phyloP scores from a whole-genome alignment of 1,284 basidiomycete genomes.

The Trichosporon faecale region DNA sequence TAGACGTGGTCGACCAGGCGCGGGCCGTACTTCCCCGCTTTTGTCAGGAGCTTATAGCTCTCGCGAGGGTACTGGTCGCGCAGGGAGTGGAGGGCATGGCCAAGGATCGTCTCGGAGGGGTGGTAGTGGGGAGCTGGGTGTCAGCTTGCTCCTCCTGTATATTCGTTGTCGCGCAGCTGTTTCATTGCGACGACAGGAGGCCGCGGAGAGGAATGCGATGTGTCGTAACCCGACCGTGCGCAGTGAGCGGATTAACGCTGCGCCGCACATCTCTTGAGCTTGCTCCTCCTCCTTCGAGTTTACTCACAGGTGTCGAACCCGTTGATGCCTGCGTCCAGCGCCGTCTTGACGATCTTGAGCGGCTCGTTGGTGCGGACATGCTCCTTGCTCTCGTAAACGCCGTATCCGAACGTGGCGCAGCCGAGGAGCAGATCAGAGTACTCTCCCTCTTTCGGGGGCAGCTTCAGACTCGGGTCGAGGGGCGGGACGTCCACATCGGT shows the following conservation, averaged over 20 bases:
- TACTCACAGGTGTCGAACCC: conserved; percentile 77
- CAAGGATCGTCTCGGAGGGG: conserved; percentile 82
- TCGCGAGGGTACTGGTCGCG: conserved; percentile 70
- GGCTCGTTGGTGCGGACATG: conserved; percentile 62
- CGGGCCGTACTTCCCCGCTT: conserved; percentile 81
- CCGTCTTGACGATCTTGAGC: conserved; percentile 68
- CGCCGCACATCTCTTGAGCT: neutral
- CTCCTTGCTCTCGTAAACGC: conserved; percentile 67
- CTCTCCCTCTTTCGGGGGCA: conserved; percentile 21
- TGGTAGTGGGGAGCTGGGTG: conserved; percentile 67
- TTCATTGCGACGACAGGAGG: no score
- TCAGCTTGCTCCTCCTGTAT: neutral
- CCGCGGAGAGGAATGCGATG: no score
- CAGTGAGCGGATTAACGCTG: neutral
- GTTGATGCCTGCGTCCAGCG: conserved; percentile 79
- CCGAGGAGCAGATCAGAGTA: conserved; percentile 59
- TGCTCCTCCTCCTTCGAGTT: no score
- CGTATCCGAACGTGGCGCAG: conserved; percentile 66
- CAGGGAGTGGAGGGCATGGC: conserved; percentile 66
- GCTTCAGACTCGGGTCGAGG: conserved; percentile 30
- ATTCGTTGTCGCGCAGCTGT: no score
- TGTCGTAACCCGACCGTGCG: no score
- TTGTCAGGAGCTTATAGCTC: conserved; percentile 84
- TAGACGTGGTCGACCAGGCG: conserved; percentile 67
- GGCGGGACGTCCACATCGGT: conserved; percentile 20